Evolutionary conservation across 257 asterid species (phyloP).

Genomic region (Scutellaria baicalensis): DNA sequence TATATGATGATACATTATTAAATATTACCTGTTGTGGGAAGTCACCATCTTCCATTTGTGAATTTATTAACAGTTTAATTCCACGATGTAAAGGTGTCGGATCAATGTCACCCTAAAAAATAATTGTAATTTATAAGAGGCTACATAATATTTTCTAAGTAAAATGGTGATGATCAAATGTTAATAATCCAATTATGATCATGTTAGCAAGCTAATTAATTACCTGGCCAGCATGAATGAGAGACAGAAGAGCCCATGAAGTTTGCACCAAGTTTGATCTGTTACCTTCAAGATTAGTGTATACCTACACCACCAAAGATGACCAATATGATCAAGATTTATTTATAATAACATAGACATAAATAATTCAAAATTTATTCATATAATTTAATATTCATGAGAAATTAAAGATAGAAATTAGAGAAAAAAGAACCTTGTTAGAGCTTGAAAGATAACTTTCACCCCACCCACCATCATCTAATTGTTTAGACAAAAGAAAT

Average conservation of each 20-base stretch:
- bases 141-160: too few relatives aligned
- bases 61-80: constrained; percentile 30
- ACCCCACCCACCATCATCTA: constrained; percentile 61
- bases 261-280: constrained; percentile 51
- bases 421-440: constrained; percentile 31
- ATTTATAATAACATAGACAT: too few relatives aligned
- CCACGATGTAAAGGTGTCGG: constrained; percentile 42
- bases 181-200: not conserved
- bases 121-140: too few relatives aligned
- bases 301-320: constrained; percentile 15
- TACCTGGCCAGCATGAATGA: constrained; percentile 42
- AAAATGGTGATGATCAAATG: too few relatives aligned
- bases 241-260: constrained; percentile 44
- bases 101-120: constrained; percentile 11
- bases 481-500: constrained; percentile 39
- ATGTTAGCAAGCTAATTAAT: not conserved
- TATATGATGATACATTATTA: not conserved
- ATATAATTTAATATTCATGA: too few relatives aligned
- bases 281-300: constrained; percentile 32
- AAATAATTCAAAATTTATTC: too few relatives aligned
- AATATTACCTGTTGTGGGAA: constrained; percentile 51
- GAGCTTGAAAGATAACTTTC: constrained; percentile 51
- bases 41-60: constrained; percentile 42
- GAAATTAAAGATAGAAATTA: too few relatives aligned
- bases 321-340: too few relatives aligned